Evolutionary conservation across 2,329 filamentous ascomycete genomes (phyloP), one percentile per base, ranked within the genome.

Genomic region (Diplocarpon rosae): DNA sequence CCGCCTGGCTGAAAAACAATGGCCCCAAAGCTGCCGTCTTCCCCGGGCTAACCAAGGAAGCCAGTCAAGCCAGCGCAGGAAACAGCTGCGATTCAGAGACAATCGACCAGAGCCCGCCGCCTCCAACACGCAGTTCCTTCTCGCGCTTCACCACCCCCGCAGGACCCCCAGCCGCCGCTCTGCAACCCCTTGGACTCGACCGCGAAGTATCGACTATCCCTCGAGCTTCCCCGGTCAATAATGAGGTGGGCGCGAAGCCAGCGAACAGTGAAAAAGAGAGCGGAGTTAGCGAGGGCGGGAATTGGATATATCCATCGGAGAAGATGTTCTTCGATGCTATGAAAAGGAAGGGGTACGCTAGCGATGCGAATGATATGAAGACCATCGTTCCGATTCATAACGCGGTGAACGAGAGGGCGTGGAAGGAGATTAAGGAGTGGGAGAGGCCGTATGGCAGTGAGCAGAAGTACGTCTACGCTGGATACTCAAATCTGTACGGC

Each of bases 271-370:
- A 95, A 65, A 66, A 75, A 50, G 88, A 95, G 62, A 84, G 84
- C 50, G 72, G 78, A 16, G 80, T 86, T 57, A 68, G 72, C 40
- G 62, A 68, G 31, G 76, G 77, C 0, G 90, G 90, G 0, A 95
- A 95, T 63, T 98, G 92, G 92, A 82, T 98, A 49, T 98, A 98
- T 65, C 92, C 92, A 0, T 92, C 85, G 0, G 90, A 96, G 64
- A 83, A 85, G 60, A 94, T 95, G 80, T 98, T 98, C 71, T 96
- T 96, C 68, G 85, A 94, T 38, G 92, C 92, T 36, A 90, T 98
- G 79, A 79, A 83, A 69, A 82, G 90, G 61, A 98, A 98, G 45
- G 83, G 82, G 35, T 82, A 88, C 68, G 77, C 80, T 49, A 80
- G 76, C 27, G 69, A 72, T 12, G 77, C 76, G 0, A 69, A 73